phyloP scores from a whole-genome alignment of 176 grass and related monocot species.

The Oryza nivara region DNA sequence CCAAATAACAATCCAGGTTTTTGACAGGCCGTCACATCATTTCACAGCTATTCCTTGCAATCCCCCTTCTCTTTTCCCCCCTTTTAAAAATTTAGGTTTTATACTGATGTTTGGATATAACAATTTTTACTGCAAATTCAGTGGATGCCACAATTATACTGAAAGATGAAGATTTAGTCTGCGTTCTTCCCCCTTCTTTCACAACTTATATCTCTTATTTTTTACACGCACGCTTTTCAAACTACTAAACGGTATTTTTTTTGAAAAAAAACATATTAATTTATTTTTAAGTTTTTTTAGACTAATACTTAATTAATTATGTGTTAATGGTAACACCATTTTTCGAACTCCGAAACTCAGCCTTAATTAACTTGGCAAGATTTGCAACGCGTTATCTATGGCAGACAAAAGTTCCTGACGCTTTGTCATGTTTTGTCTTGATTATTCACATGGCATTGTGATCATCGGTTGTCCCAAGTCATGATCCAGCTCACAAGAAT shows the following conservation, averaged over 20 bases:
- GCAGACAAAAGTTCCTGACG: neutral
- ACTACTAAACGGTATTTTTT: too few relatives aligned
- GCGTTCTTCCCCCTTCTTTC: too few relatives aligned
- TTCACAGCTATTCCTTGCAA: too few relatives aligned
- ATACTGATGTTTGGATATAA: neutral
- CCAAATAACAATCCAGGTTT: neutral
- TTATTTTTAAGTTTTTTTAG: too few relatives aligned
- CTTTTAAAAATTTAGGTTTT: neutral
- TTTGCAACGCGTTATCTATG: too few relatives aligned
- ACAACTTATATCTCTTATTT: too few relatives aligned
- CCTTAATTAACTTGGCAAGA: too few relatives aligned
- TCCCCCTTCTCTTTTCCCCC: neutral
- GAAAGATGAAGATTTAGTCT: neutral
- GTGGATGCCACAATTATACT: neutral
- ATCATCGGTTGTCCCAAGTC: neutral
- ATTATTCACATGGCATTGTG: neutral
- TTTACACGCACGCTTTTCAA: too few relatives aligned
- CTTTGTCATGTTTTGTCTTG: neutral
- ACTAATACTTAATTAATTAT: too few relatives aligned
- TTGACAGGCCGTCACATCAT: neutral
- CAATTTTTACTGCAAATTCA: neutral
- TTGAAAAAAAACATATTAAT: too few relatives aligned
- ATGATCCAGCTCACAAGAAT: neutral
- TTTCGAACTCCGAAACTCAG: too few relatives aligned
- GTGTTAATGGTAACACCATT: too few relatives aligned